These are phyloP conservation scores for Aureobasidium sp. DNA, from an alignment of 2,329 filamentous ascomycete genomes.

Conservation along the genomic window DNA sequence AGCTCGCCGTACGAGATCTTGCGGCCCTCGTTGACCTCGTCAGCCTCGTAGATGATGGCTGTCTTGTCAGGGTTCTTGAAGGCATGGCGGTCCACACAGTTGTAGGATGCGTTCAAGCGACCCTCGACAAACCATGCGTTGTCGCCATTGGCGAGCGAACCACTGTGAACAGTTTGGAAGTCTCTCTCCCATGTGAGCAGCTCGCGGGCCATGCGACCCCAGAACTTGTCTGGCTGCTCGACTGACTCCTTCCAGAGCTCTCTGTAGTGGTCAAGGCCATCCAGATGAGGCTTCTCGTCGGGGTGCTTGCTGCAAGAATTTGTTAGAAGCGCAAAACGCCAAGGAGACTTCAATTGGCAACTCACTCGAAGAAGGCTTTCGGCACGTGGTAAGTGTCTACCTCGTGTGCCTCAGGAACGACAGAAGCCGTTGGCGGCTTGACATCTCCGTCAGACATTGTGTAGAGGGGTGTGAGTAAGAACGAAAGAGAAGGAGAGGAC, in stretches of 20 bases:
- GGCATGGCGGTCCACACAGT: conserved; percentile 96
- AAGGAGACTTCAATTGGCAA: neutral
- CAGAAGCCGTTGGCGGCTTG: conserved; percentile 33
- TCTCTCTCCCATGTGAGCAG: conserved; percentile 84
- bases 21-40: conserved; percentile 79
- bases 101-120: conserved; percentile 89
- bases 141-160: conserved; percentile 71
- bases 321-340: conserved; percentile 10
- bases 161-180: conserved; percentile 80
- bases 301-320: conserved; percentile 47
- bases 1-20: conserved; percentile 91
- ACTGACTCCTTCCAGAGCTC: conserved; percentile 74
- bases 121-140: conserved; percentile 93
- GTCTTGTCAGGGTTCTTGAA: conserved; percentile 86
- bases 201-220: conserved; percentile 77
- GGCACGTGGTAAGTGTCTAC: conserved; percentile 64
- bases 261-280: conserved; percentile 54
- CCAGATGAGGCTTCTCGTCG: conserved; percentile 47
- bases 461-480: neutral
- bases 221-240: conserved; percentile 80
- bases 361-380: conserved; percentile 42
- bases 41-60: conserved; percentile 97
- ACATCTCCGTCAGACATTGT: conserved; percentile 38
- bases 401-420: conserved; percentile 67
- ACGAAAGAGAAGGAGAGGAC: neutral